Percentiles rank a stretch among this genome's conserved stretches.
Evolutionary conservation across 148 eudicot genomes (phyloP).

Genomic region (Cornus florida): DNA sequence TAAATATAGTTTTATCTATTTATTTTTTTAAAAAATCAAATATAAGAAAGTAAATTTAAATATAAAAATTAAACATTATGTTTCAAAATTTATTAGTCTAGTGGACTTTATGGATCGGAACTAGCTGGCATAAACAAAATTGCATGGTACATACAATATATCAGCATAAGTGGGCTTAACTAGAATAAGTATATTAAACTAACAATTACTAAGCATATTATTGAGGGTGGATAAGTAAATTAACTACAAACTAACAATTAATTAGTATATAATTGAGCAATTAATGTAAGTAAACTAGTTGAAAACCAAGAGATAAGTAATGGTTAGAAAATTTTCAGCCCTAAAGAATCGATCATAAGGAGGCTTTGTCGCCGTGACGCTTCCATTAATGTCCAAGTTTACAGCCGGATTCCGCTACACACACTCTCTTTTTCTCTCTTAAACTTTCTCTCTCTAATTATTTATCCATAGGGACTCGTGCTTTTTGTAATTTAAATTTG

Average conservation of each 20-base stretch:
- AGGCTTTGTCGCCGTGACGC: constrained; percentile 45
- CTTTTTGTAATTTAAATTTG: constrained; percentile 3
- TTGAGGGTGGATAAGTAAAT: background rate
- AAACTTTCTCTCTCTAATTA: constrained; percentile 11
- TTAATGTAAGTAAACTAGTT: background rate
- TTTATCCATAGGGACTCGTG: constrained; percentile 40
- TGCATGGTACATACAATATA: background rate
- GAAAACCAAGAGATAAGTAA: too few species aligned
- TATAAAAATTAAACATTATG: too few species aligned
- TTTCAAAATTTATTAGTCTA: background rate
- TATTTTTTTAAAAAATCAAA: too few species aligned
- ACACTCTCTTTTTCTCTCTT: background rate
- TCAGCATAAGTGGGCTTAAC: too few species aligned
- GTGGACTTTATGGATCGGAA: too few species aligned
- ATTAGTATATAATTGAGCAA: background rate
- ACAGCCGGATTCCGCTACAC: constrained; percentile 55
- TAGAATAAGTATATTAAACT: too few species aligned
- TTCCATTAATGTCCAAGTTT: constrained; percentile 56
- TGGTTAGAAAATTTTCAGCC: constrained; percentile 19
- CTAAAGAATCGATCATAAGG: constrained; percentile 36
- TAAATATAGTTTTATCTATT: too few species aligned
- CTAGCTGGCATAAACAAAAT: too few species aligned
- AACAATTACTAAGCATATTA: too few species aligned
- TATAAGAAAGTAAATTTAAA: too few species aligned
- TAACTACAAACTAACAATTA: background rate